phyloP scores from a whole-genome alignment of 768 basidiomycete genomes.

The Lactifluus pinguis region DNA sequence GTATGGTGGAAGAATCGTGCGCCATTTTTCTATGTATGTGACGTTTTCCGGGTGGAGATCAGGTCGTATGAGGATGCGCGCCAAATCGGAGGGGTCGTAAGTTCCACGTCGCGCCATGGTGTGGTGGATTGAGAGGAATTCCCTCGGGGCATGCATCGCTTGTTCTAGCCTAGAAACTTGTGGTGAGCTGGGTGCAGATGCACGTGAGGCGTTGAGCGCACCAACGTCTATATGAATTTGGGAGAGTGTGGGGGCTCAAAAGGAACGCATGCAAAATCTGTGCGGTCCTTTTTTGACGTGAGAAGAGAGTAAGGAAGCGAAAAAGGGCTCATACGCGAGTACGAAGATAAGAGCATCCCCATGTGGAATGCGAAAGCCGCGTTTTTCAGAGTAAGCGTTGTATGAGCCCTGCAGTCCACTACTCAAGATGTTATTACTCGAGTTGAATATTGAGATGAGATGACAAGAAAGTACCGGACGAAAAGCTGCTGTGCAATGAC shows the following conservation, averaged over 20 bases:
- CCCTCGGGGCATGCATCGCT: constrained; percentile 54
- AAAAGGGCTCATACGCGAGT: constrained; percentile 43
- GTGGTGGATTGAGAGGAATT: constrained; percentile 52
- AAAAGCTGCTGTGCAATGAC: constrained; percentile 83
- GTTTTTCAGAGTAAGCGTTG: constrained; percentile 63
- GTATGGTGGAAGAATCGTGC: constrained; percentile 34
- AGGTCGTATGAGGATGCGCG: constrained; percentile 41
- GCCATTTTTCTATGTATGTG: constrained; percentile 35
- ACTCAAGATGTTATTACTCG: neutral
- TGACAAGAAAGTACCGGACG: constrained; percentile 53
- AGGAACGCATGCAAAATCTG: constrained; percentile 82
- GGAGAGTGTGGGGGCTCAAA: constrained; percentile 74
- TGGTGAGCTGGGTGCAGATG: neutral
- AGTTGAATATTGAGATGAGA: neutral
- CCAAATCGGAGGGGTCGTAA: constrained; percentile 49
- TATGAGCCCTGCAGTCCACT: constrained; percentile 89
- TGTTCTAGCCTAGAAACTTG: constrained; percentile 20
- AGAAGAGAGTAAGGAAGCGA: neutral
- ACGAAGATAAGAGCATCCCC: constrained; percentile 80
- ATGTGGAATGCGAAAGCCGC: constrained; percentile 64
- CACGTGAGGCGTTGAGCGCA: constrained; percentile 28
- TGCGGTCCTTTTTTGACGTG: constrained; percentile 43
- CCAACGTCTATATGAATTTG: constrained; percentile 70
- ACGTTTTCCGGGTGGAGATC: constrained; percentile 45
- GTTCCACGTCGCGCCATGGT: constrained; percentile 48